phyloP scores from a whole-genome alignment of 805 yeast genomes.

The Priceomyces carsonii region DNA sequence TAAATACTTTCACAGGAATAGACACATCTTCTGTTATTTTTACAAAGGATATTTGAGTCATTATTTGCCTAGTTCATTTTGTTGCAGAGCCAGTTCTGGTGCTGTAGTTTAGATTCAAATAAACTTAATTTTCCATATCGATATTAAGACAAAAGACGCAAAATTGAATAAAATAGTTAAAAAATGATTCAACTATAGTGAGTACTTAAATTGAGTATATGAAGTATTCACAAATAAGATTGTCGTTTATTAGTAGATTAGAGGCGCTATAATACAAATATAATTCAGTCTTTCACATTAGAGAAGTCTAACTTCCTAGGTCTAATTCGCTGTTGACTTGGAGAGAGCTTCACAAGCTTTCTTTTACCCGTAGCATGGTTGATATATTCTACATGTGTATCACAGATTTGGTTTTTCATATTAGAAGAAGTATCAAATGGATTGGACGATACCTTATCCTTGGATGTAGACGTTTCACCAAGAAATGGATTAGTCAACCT shows the following conservation, averaged over 20 bases:
- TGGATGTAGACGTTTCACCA: constrained; percentile 2
- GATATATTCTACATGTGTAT: constrained; percentile 28
- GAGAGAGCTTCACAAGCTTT: constrained; percentile 30
- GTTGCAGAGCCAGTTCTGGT: too few species aligned
- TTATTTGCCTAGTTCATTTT: constrained; percentile 2
- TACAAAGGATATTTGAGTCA: constrained; percentile 18
- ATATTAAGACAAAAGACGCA: too few species aligned
- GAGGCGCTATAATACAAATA: too few species aligned
- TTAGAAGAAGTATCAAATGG: constrained; percentile 10
- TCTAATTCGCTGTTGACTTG: constrained; percentile 32
- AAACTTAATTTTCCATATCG: too few species aligned
- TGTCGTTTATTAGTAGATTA: too few species aligned
- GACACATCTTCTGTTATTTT: constrained; percentile 14
- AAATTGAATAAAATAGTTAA: too few species aligned
- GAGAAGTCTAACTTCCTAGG: constrained; percentile 40
- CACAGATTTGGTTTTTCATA: constrained; percentile 9
- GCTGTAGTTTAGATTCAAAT: too few species aligned
- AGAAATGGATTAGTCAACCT: constrained; percentile 25
- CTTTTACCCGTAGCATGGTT: constrained; percentile 40
- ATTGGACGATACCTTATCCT: constrained; percentile 2
- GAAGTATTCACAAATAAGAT: too few species aligned
- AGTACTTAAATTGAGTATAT: too few species aligned
- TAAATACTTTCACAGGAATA: constrained; percentile 21
- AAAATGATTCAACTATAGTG: too few species aligned
- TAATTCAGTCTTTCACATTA: neutral